Conservation (phyloP, 2,329 filamentous ascomycete species). For the Colletotrichum magnum region DNA sequence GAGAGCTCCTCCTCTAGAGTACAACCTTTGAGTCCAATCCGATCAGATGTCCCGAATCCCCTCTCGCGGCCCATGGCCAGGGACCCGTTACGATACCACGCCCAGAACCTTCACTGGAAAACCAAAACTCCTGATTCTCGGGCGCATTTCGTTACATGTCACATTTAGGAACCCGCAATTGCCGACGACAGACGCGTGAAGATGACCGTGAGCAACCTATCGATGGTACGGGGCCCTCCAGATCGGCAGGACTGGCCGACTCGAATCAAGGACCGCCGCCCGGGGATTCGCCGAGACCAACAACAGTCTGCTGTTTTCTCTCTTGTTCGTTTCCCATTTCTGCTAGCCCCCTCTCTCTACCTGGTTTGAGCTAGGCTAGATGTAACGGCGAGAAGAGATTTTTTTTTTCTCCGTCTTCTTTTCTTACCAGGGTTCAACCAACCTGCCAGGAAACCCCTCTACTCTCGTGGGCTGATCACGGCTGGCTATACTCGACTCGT, state of each 20-base stretch:
- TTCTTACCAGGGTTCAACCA: conserved; percentile 22
- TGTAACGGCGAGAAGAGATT: not conserved
- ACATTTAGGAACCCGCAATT: conserved; percentile 24
- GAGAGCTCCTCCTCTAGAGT: conserved; percentile 12
- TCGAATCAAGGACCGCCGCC: conserved; percentile 22
- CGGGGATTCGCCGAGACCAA: conserved; percentile 7
- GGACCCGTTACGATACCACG: conserved; percentile 24
- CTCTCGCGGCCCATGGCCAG: conserved; percentile 15
- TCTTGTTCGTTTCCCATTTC: not conserved
- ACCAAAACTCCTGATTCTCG: conserved; percentile 8
- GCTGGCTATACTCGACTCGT: conserved; percentile 7
- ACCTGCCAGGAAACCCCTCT: not conserved
- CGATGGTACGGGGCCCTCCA: not conserved
- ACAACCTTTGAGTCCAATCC: not conserved
- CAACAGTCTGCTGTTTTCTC: conserved; percentile 2
- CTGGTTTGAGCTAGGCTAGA: not conserved
- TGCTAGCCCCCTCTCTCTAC: too few relatives aligned
- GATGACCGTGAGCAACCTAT: conserved; percentile 6
- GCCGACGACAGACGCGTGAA: conserved; percentile 14
- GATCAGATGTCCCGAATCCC: conserved; percentile 25
- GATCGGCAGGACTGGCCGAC: conserved; percentile 4
- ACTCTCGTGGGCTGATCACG: conserved; percentile 18
- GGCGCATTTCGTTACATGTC: not conserved
- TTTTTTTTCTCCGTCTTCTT: not conserved
- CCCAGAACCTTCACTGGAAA: not conserved